Conservation (phyloP, 768 basidiomycete species). For the Kwoniella sp. region DNA sequence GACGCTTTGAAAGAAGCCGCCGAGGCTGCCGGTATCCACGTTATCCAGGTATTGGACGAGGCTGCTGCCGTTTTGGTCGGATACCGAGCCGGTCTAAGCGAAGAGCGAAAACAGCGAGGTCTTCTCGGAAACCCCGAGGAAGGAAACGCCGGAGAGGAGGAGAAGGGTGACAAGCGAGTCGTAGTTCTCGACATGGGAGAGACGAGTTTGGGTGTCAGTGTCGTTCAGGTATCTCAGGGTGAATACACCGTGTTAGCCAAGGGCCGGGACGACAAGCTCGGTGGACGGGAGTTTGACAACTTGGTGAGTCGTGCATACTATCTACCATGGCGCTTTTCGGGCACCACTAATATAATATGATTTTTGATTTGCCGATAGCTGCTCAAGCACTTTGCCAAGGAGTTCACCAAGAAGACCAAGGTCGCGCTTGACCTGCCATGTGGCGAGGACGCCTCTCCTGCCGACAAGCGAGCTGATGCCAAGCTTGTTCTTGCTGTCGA, state of each 20-base stretch:
- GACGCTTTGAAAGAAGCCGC: slow-evolving; percentile 74
- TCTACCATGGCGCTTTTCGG: background rate
- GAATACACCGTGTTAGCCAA: slow-evolving; percentile 56
- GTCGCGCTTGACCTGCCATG: slow-evolving; percentile 65
- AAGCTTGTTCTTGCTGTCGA: slow-evolving; percentile 90
- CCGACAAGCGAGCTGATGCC: slow-evolving; percentile 84
- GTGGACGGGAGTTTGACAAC: slow-evolving; percentile 57
- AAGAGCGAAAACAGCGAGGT: slow-evolving; percentile 52
- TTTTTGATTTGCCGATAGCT: slow-evolving; percentile 60
- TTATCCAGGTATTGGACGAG: slow-evolving; percentile 86
- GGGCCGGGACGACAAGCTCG: slow-evolving; percentile 54
- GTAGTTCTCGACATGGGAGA: slow-evolving; percentile 57
- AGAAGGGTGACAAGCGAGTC: slow-evolving; percentile 56
- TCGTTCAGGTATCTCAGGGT: slow-evolving; percentile 54
- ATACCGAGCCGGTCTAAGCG: slow-evolving; percentile 55
- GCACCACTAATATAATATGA: background rate
- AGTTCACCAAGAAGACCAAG: slow-evolving; percentile 96
- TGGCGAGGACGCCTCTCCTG: slow-evolving; percentile 62
- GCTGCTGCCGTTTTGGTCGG: slow-evolving; percentile 70
- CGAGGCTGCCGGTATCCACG: slow-evolving; percentile 74
- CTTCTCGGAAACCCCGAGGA: slow-evolving; percentile 54
- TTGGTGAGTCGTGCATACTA: slow-evolving; percentile 47
- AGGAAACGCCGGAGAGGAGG: slow-evolving; percentile 52
- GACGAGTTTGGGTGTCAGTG: slow-evolving; percentile 54
- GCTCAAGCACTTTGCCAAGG: slow-evolving; percentile 87